Percentiles rank a stretch among this genome's conserved stretches.
Conservation (phyloP, 805 yeast genomes). For the Maudiozyma bulderi region DNA sequence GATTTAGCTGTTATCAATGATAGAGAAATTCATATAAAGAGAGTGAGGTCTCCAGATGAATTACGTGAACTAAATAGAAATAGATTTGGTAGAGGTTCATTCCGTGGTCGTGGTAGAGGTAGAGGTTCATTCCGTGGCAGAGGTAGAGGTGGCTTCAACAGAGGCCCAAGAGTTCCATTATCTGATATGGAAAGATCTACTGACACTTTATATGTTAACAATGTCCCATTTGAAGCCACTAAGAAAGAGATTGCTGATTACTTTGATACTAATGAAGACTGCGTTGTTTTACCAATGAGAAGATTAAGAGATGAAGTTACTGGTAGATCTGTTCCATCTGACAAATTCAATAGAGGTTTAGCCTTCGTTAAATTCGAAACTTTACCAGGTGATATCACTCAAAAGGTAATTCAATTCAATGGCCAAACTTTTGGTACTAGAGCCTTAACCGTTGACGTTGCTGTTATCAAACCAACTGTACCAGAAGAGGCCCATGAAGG, state of each 20-base stretch:
- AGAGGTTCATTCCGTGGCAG: constrained; percentile 13
- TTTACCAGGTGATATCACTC: constrained; percentile 20
- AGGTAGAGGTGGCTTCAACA: constrained; percentile 15
- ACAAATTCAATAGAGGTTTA: constrained; percentile 42
- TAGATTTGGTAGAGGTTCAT: constrained; percentile 9
- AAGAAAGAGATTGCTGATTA: constrained; percentile 46
- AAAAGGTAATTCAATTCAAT: constrained; percentile 59
- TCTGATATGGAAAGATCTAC: constrained; percentile 32
- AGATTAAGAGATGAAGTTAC: constrained; percentile 23
- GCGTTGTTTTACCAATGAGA: constrained; percentile 45
- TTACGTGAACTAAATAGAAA: constrained; percentile 5
- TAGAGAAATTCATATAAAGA: constrained; percentile 27
- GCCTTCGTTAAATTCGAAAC: constrained; percentile 48
- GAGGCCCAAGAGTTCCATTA: constrained; percentile 28
- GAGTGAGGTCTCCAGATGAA: constrained; percentile 16
- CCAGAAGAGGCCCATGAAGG: constrained; percentile 14
- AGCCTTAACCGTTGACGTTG: constrained; percentile 57
- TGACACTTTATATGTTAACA: constrained; percentile 53
- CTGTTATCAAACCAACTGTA: constrained; percentile 33
- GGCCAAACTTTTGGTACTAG: constrained; percentile 61
- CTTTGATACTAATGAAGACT: constrained; percentile 40
- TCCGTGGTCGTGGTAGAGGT: constrained; percentile 11
- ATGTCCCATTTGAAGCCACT: constrained; percentile 51
- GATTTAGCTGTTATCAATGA: constrained; percentile 24
- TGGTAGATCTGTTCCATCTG: constrained; percentile 30